Base-by-base conservation (phyloP, 2,329 filamentous ascomycete genomes). In the Colletotrichum somersetense region DNA sequence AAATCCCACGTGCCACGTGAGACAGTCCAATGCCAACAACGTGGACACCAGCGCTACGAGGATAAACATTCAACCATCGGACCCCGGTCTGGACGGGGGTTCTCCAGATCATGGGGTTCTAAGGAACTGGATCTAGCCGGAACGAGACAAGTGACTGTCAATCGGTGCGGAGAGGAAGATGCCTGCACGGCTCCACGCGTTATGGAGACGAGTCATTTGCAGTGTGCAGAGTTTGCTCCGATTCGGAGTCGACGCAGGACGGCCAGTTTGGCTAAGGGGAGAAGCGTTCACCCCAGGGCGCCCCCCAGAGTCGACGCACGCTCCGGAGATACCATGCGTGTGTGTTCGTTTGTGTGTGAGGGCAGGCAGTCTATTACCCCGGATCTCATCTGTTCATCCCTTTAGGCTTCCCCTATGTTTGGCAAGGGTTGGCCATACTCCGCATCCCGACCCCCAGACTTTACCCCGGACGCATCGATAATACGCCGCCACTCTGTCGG, bases 401-500 rank as follows among this genome's bases (percentile, higher is more conserved):
- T 67, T 30, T 3, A 30, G 30, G 30, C 30, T 30, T 42, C 63
- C 44, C 35, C 46, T 48, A 48, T 5, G 46, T 48, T 50, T 11
- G 44, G 55, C 44, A 38, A 59, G 66, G 66, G 55, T 56, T 70
- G 66, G 53, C 42, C 70, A 52, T 44, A 64, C 66, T 72, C 70
- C 70, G 70, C 66, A 50, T 61, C 46, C 35, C 64, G 35, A 33
- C 48, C 70, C 69, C 70, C 70, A 70, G 70, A 72, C 66, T 72
- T 71, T 72, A 70, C 70, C 70, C 70, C 70, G 70, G 70, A 72
- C 66, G 48, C 48, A 65, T 66, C 55, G 59, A 61, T 52, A 70
- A 61, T 52, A 70, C 66, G 61, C 66, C 59, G 61, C 40, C 46
- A 48, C 20, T 48, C 42, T 62, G 66, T 65, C 66, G 65, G 53